Evolutionary conservation across 495 filamentous ascomycete species (phyloP).

Genomic region (Hyaloscypha hepaticicola): DNA sequence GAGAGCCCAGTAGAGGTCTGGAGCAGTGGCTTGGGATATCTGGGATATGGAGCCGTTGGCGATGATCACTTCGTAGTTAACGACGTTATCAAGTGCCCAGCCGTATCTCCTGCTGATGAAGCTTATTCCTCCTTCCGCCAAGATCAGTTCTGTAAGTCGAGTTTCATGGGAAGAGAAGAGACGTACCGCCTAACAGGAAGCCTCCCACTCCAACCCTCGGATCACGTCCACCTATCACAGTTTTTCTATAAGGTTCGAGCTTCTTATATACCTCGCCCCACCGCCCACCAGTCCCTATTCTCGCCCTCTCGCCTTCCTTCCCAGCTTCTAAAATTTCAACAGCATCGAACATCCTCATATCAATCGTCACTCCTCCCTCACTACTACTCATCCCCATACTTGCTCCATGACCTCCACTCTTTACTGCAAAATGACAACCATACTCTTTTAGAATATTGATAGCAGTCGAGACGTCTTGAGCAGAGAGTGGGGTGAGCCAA

Average conservation of each 20-base stretch:
- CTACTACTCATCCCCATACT: slow-evolving; percentile 44
- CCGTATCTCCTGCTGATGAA: slow-evolving; percentile 43
- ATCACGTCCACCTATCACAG: slow-evolving; percentile 41
- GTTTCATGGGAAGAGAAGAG: slow-evolving; percentile 6
- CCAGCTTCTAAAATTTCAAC: slow-evolving; percentile 36
- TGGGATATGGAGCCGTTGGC: slow-evolving; percentile 47
- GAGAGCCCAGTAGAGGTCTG: slow-evolving; percentile 53
- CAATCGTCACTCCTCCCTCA: slow-evolving; percentile 56
- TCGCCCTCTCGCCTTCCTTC: slow-evolving; percentile 42
- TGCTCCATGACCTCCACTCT: slow-evolving; percentile 49
- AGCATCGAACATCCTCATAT: slow-evolving; percentile 45
- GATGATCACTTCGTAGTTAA: slow-evolving; percentile 51
- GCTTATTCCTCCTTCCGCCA: slow-evolving; percentile 32
- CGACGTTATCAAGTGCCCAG: slow-evolving; percentile 47
- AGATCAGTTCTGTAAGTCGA: neutral
- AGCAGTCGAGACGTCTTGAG: slow-evolving; percentile 40
- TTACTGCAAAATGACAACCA: slow-evolving; percentile 46
- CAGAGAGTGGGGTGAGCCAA: slow-evolving; percentile 39
- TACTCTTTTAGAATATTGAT: slow-evolving; percentile 34
- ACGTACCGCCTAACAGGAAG: slow-evolving; percentile 29
- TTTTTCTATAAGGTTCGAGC: slow-evolving; percentile 45
- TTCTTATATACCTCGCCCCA: slow-evolving; percentile 53
- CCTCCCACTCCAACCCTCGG: slow-evolving; percentile 26
- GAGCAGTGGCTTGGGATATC: slow-evolving; percentile 29
- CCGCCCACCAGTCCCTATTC: slow-evolving; percentile 16